Evolutionary conservation across 352 stramenopile genomes (phyloP).

Genomic region (Plasmopara viticola): DNA sequence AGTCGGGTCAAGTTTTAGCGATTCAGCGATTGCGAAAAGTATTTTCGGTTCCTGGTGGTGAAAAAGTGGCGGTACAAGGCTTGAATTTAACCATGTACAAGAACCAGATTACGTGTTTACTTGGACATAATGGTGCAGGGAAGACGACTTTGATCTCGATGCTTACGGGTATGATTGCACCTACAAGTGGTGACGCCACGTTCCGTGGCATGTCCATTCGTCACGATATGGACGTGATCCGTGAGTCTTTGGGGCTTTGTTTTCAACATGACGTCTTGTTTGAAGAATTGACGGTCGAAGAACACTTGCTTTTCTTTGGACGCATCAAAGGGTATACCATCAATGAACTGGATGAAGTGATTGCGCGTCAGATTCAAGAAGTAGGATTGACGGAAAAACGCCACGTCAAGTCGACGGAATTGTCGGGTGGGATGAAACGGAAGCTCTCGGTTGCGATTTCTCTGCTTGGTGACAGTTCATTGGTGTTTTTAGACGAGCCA

Average conservation of each 20-base stretch:
- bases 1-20: constrained; percentile 29
- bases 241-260: constrained; percentile 65
- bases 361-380: constrained; percentile 40
- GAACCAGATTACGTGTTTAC: constrained; percentile 86
- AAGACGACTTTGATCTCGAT: constrained; percentile 90
- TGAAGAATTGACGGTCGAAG: constrained; percentile 61
- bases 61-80: constrained; percentile 76
- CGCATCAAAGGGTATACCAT: constrained; percentile 51
- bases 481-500: constrained; percentile 88
- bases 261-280: constrained; percentile 83
- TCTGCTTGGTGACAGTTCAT: constrained; percentile 79
- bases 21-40: constrained; percentile 49
- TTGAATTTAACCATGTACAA: constrained; percentile 86
- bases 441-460: constrained; percentile 88
- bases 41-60: constrained; percentile 68
- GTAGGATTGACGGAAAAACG: constrained; percentile 65
- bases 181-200: constrained; percentile 46
- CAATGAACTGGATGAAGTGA: constrained; percentile 22
- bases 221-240: constrained; percentile 69
- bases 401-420: constrained; percentile 37
- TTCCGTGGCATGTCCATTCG: constrained; percentile 69
- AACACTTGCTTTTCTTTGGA: constrained; percentile 71
- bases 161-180: constrained; percentile 80
- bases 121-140: constrained; percentile 91
- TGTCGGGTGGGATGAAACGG: constrained; percentile 88